Evolutionary conservation across 305 asterid species (phyloP).

Genomic region (Solanum hybrid): DNA sequence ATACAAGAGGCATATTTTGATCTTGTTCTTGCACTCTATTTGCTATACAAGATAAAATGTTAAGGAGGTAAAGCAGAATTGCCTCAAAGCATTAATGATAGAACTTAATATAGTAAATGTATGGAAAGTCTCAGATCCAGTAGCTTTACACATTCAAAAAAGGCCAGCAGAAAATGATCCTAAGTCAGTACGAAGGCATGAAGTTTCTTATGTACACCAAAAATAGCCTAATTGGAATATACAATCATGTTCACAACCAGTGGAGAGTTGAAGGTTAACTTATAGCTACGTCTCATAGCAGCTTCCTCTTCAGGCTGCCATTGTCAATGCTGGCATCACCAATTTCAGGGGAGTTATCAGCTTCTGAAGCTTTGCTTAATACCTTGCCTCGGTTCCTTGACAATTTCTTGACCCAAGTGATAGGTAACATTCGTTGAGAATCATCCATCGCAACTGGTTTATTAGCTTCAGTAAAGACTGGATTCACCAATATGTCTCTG

Average conservation of each 20-base stretch:
- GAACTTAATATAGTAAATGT: neutral
- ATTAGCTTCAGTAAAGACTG: neutral
- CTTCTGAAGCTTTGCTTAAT: neutral
- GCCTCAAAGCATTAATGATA: neutral
- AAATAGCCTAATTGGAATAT: neutral
- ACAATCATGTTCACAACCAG: neutral
- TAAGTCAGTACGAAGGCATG: neutral
- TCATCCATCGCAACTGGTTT: neutral
- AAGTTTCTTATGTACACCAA: neutral
- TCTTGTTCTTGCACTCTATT: neutral
- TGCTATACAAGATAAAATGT: neutral
- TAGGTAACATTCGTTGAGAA: neutral
- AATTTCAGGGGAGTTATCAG: neutral
- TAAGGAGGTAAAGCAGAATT: neutral
- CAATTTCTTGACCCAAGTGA: slow-evolving; percentile 7
- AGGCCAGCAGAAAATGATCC: neutral
- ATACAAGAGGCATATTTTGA: neutral
- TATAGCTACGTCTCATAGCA: neutral
- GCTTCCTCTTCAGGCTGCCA: slow-evolving; percentile 4
- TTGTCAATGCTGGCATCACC: neutral
- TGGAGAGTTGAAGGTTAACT: neutral
- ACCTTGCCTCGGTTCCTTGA: slow-evolving; percentile 16
- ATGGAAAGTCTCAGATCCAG: neutral
- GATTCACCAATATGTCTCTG: neutral
- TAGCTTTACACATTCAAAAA: neutral